Evolutionary conservation across 352 stramenopile genomes (phyloP), one percentile per base, ranked within the genome.

Genomic region (Thraustochytrium sp.): DNA sequence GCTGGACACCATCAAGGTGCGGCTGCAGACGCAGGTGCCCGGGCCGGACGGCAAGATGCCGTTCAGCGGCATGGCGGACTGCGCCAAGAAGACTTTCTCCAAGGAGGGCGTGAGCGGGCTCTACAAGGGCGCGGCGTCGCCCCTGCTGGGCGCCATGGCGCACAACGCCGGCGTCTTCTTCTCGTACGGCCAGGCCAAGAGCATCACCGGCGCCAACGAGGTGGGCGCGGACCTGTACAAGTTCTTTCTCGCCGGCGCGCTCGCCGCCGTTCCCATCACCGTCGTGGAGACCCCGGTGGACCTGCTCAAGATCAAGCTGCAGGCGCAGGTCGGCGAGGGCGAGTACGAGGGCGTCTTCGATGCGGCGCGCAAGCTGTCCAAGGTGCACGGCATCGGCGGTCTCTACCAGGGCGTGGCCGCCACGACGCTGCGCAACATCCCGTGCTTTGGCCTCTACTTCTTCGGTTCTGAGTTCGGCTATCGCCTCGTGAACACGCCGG

Each of bases 1-100:
- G 34, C 87, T 95, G 36, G 91, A 95, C 87, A 95, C 91, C 31
- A 89, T 95, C 82, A 95, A 95, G 84, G 91, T 94, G 77, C 90
- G 91, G 51, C 84, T 94, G 56, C 91, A 95, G 87, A 95, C 91
- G 29, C 86, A 80, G 53, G 5, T 44, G 49, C 44, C 68, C 16
- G 68, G 68, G 18, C 68, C 68, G 23, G 68, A 80, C 38, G 68
- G 68, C 4, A 84, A 80, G 36, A 55, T 76, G 29, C 55, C 55
- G 23, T 84, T 76, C 8, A 34, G 26, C 29, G 75, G 75, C 26
- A 84, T 84, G 75, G 75, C 31, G 11, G 75, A 84, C 61, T 84
- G 75, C 38, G 55, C 61, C 5, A 83, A 83, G 59, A 84, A 84
- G 40, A 84, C 75, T 34, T 73, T 84, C 44, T 29, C 75, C 29